Evolutionary conservation across 2,329 filamentous ascomycete genomes (phyloP), one percentile per base, ranked within the genome.

Genomic region (Chaetomiaceae sp.): DNA sequence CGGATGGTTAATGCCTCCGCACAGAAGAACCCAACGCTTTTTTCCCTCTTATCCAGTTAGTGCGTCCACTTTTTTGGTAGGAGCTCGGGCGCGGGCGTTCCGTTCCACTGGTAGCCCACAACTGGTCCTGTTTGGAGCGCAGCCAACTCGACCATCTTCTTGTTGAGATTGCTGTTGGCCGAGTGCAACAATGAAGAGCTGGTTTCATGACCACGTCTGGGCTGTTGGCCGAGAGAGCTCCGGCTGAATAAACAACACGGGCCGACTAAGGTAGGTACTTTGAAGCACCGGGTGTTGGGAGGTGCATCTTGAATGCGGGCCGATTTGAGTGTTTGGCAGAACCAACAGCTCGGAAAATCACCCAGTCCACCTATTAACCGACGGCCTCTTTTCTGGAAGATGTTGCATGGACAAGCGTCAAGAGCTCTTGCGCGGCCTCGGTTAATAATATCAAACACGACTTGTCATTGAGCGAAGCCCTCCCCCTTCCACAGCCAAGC

Each of bases 271-370:
- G n/a, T n/a, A n/a, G n/a, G n/a, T n/a, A n/a, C n/a, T 35, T 42
- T 27, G 38, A 20, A 35, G 12, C 19, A 10, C 39, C 31, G 6
- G 12, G 10, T 21, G n/a, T 19, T 35, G 31, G 5, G 21, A 17
- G 20, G 27, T 30, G 17, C 48, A 39, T 31, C 35, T 14, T 14
- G 34, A 23, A 20, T 27, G 30, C 35, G 48, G 48, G 41, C 48
- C 42, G 42, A 45, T 35, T n/a, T 34, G 41, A 14, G 25, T n/a
- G 16, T 35, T 30, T 41, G 39, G 13, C 33, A 50, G 40, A 40
- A 20, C 44, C 44, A 48, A 53, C 44, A 51, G n/a, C 34, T 12
- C 27, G 23, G 39, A 39, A 41, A 34, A 40, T 35, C 40, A 14
- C 14, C 5, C 16, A 8, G 27, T 27, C 40, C 21, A 10, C 25